Percentiles rank a stretch among this genome's conserved stretches.
These are phyloP conservation scores for Citrus sp. DNA, from an alignment of 345 rosid species.

Conservation along the genomic window DNA sequence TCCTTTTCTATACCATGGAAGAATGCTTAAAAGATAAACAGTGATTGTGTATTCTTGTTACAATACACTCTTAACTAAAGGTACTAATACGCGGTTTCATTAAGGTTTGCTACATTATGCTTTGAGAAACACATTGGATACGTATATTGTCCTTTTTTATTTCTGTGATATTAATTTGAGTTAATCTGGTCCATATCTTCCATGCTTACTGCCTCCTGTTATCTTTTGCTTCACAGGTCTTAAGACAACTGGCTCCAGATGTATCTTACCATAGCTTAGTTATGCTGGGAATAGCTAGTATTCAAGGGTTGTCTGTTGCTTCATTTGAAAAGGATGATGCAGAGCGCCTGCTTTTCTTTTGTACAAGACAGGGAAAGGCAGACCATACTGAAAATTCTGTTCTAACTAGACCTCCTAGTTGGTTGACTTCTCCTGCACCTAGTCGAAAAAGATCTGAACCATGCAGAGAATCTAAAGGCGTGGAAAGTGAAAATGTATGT, in stretches of 20 bases:
- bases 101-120: background rate
- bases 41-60: background rate
- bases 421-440: conserved; percentile 89
- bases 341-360: conserved; percentile 84
- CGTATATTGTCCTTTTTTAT: background rate
- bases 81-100: background rate
- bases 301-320: conserved; percentile 96
- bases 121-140: background rate
- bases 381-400: conserved; percentile 23
- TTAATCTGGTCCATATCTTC: background rate
- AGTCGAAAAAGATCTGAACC: conserved; percentile 61
- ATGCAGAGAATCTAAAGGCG: conserved; percentile 44
- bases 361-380: conserved; percentile 45
- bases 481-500: conserved; percentile 57
- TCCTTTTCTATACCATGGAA: conserved; percentile 1
- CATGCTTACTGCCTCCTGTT: conserved; percentile 5
- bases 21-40: background rate
- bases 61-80: background rate
- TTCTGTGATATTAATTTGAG: background rate
- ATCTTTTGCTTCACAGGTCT: conserved; percentile 49
- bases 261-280: conserved; percentile 83
- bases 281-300: conserved; percentile 88
- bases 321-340: conserved; percentile 97
- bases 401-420: conserved; percentile 50
- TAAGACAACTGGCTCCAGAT: conserved; percentile 96